Evolutionary conservation across 208 protist species (phyloP).

Genomic region (Histomonas meleagridis): DNA sequence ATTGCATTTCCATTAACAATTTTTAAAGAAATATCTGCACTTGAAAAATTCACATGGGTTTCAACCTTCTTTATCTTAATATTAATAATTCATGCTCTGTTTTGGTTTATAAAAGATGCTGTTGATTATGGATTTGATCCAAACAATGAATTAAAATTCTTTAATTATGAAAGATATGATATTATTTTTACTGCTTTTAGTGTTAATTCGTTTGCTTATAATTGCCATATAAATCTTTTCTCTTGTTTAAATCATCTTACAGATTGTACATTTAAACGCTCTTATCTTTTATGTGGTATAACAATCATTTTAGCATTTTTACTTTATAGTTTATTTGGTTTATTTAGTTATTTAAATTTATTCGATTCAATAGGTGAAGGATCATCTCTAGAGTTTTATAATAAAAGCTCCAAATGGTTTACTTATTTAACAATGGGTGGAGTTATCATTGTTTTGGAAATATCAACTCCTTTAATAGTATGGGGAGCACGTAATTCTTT

Average conservation of each 20-base stretch:
- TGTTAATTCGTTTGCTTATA: not conserved
- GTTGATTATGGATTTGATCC: not conserved
- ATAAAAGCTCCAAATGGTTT: not conserved
- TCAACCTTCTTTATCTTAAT: not conserved
- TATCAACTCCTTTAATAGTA: not conserved
- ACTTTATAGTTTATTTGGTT: not conserved
- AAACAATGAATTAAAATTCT: not conserved
- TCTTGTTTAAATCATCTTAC: no score
- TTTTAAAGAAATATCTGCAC: not conserved
- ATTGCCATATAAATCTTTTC: no score
- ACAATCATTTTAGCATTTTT: not conserved
- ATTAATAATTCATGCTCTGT: not conserved
- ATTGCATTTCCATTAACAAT: not conserved
- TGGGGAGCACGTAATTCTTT: not conserved
- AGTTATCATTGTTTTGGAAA: not conserved
- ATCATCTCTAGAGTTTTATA: not conserved
- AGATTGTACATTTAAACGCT: not conserved
- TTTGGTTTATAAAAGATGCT: not conserved
- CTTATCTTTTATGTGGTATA: not conserved
- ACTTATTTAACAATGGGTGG: not conserved
- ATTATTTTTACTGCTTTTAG: not conserved
- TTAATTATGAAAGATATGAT: not conserved
- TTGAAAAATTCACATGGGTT: not conserved
- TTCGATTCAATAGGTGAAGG: not conserved
- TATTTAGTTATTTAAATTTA: not conserved